These are phyloP conservation scores for Cercospora beticola DNA, from an alignment of 2,329 filamentous ascomycete species.

Conservation along the genomic window DNA sequence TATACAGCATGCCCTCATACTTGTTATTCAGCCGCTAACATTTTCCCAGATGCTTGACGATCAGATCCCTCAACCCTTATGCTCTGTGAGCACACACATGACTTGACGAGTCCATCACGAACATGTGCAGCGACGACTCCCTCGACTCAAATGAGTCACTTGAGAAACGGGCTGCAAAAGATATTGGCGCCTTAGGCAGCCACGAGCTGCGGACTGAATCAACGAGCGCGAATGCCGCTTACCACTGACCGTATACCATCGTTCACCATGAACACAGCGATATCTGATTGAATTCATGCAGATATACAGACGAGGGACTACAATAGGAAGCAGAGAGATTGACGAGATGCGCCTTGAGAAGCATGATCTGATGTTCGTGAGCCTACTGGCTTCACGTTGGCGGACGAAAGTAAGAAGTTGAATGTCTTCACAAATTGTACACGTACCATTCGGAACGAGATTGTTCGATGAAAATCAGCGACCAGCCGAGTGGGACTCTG, in stretches of 20 bases:
- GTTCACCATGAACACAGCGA: constrained; percentile 17
- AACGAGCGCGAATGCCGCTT: constrained; percentile 6
- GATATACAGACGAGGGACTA: constrained; percentile 2
- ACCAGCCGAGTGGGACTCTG: constrained; percentile 35
- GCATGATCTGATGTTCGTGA: constrained; percentile 6
- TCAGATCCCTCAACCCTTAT: constrained; percentile 77
- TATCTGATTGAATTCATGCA: neutral
- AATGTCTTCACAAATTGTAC: constrained; percentile 10
- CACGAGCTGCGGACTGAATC: neutral
- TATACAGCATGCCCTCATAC: neutral
- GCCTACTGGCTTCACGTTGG: neutral
- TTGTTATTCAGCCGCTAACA: constrained; percentile 39
- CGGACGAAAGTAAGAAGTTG: neutral
- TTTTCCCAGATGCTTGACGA: constrained; percentile 69
- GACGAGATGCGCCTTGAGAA: constrained; percentile 16
- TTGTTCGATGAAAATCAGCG: constrained; percentile 7
- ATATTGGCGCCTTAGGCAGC: neutral
- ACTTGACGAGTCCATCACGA: neutral
- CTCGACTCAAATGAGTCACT: neutral
- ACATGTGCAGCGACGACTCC: neutral
- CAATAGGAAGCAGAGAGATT: constrained; percentile 6
- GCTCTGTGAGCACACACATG: constrained; percentile 50
- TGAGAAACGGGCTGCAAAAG: neutral
- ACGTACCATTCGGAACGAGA: neutral
- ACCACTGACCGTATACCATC: constrained; percentile 32